Evolutionary conservation across 2,329 filamentous ascomycete species (phyloP).

Genomic region (Ambrosiella xylebori): DNA sequence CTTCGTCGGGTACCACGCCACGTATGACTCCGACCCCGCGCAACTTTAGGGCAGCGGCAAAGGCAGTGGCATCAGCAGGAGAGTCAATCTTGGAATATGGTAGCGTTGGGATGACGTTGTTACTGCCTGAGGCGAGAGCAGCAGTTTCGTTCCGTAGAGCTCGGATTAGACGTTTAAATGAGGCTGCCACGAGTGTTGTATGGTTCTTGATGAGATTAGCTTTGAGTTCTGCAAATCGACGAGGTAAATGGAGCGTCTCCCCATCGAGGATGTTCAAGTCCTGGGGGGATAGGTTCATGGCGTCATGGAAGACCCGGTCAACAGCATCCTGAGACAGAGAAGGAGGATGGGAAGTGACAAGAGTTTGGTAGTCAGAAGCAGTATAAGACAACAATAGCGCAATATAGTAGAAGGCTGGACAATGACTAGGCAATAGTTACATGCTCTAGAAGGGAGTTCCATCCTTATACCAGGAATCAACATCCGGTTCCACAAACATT

Average conservation of each 20-base stretch:
- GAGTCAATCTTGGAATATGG: not conserved
- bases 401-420: no score
- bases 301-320: no score
- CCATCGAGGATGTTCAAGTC: not conserved
- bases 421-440: no score
- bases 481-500: no score
- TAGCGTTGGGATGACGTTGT: not conserved
- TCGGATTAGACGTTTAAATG: not conserved
- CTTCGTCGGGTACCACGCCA: slow-evolving; percentile 39
- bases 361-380: no score
- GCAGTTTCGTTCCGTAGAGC: not conserved
- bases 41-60: slow-evolving; percentile 20
- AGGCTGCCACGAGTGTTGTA: not conserved
- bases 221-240: not conserved
- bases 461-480: no score
- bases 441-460: no score
- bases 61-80: not conserved
- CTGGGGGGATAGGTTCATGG: not conserved
- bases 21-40: slow-evolving; percentile 49
- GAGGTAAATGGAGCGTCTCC: not conserved
- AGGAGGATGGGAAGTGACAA: no score
- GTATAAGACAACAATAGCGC: no score
- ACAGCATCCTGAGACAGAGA: no score
- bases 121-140: not conserved
- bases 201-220: not conserved